Base-by-base conservation (phyloP, 352 stramenopile genomes). In the Phytopythium mirpurense region DNA sequence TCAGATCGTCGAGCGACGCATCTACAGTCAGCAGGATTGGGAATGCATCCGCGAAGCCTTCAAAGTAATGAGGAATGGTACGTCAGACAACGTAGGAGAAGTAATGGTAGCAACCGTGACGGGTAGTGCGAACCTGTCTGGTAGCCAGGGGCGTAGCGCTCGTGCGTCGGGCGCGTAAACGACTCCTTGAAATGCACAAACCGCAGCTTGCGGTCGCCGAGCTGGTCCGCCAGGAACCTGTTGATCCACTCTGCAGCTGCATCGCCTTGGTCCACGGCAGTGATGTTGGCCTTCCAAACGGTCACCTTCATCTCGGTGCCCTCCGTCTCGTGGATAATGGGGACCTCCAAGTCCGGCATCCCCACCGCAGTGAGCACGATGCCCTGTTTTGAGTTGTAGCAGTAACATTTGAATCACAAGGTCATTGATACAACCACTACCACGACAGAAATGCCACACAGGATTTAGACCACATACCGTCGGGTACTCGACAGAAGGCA, bases 1-100 rank as follows among this genome's bases (percentile, higher is more conserved):
- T 90, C 34, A 94, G 57, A 1, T 81, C 62, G 7, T 78, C 57
- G 18, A 96, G 47, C 21, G 81, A 92, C 26, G 72, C 63, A 16
- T 86, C 60, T 12, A 78, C 48, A 3, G 76, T 59, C 23, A 96
- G 37, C 35, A 96, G 61, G 54, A 90, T 88, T 3, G 86, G 83
- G 49, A 85, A 96, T 0, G 63, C 80, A 43, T 96, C 86, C 3
- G 83, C 71, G 60, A 96, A 96, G 21, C 68, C 72, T 78, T 52
- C 47, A 7, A 1, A 43, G 24, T 43, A 32, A 11, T 18, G 24
- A 26, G 9, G 18, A 40, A 15, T 2, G 21, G 21, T 31, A 23
- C 18, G 23, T 31, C 1, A 26, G 19, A 40, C 3, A 36, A 29
- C 26, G 21, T 26, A 24, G 5, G 6, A 2, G 16, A 21, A 19